Base-by-base conservation (phyloP, 495 filamentous ascomycete species). In the Hypoxylon cercidicola region DNA sequence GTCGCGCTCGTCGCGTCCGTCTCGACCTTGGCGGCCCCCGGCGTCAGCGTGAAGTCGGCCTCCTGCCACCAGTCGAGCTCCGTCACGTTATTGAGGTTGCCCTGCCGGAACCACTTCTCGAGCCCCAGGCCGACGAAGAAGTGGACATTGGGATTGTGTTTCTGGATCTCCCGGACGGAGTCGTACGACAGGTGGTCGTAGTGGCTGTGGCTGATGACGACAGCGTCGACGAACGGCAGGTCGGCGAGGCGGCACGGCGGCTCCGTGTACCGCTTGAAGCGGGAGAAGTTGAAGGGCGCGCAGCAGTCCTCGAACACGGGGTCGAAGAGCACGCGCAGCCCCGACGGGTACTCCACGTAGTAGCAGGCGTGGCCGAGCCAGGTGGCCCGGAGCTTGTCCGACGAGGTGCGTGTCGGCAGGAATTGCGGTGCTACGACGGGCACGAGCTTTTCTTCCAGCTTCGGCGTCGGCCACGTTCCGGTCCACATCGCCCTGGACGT, bases 51-150 rank as follows among this genome's bases (percentile, higher is more conserved):
- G 16, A 97, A 73, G 50, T 93, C 88, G 9, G 86, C 84, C 58
- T 91, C 87, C 64, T 97, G 90, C 93, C 95, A 97, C 95, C 95
- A 99, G 71, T 99, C 95, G 72, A 97, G 72, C 77, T 97, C 94
- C 1, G 90, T 94, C 39, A 95, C 88, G 34, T 89, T 89, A 0
- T 81, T 30, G 43, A 97, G 83, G 1, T 90, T 91, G 25, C 79
- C 82, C 2, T 75, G 58, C 44, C 77, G 76, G 74, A 98, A 97
- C 95, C 95, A 98, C 48, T 85, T 74, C 77, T 91, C 91, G 54
- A 95, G 88, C n/a, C 93, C 93, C 0, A 98, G 73, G 0, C 92
- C 92, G 16, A 90, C 93, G 60, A 97, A 95, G 77, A 94, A 97
- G 58, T 93, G 91, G 37, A 86, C 93, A 15, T 89, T 85, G 0